These are phyloP conservation scores for Monascus purpureus DNA, from an alignment of 495 filamentous ascomycete genomes.

Conservation along the genomic window DNA sequence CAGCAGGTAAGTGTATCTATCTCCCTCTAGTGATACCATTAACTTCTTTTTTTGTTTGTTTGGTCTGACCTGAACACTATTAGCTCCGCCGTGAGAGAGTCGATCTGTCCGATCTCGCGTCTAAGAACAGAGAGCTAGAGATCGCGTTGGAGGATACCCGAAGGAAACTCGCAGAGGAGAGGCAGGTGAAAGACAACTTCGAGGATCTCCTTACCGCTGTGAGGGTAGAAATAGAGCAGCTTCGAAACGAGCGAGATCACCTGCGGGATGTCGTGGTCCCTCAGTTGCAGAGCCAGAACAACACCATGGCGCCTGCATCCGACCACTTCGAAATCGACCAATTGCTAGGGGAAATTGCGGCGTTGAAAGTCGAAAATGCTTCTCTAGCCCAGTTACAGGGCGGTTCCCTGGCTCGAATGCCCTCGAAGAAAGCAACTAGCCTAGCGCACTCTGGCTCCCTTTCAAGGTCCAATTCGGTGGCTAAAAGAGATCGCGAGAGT, in stretches of 20 bases:
- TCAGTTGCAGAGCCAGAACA: constrained; percentile 49
- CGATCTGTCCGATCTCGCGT: constrained; percentile 26
- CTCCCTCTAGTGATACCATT: background rate
- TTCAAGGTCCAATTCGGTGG: constrained; percentile 46
- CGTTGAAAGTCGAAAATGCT: constrained; percentile 40
- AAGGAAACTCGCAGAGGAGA: constrained; percentile 71
- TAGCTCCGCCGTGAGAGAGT: constrained; percentile 35
- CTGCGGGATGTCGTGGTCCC: constrained; percentile 77
- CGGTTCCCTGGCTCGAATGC: constrained; percentile 33
- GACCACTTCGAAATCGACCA: constrained; percentile 59
- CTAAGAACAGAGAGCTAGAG: constrained; percentile 56
- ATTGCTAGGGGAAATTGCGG: constrained; percentile 54
- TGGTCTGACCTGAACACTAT: constrained; percentile 1
- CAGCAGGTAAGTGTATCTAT: constrained; percentile 34
- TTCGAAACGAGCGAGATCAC: constrained; percentile 80
- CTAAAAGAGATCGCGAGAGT: constrained; percentile 46
- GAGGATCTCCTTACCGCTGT: constrained; percentile 80
- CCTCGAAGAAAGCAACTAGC: constrained; percentile 35
- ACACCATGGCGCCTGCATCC: constrained; percentile 44
- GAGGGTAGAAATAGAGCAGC: constrained; percentile 64
- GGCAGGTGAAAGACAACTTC: constrained; percentile 81
- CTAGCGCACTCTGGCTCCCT: constrained; percentile 31
- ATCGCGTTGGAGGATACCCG: constrained; percentile 62
- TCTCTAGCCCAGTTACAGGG: constrained; percentile 33
- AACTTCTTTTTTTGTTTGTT: background rate